phyloP scores from a whole-genome alignment of 768 basidiomycete genomes.

The Tulasnella sp. region DNA sequence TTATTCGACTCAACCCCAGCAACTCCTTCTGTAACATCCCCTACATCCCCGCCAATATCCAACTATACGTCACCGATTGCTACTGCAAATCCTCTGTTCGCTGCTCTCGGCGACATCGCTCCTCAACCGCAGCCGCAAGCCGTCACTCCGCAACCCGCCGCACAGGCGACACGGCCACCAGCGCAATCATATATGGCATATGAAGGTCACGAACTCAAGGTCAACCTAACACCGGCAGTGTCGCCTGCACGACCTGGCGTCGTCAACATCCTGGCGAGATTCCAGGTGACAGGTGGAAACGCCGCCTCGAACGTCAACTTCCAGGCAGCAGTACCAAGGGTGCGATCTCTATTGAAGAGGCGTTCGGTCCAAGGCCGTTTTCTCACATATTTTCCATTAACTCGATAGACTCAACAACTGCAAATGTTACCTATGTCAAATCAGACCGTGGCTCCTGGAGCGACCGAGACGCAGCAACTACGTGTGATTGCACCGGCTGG shows the following conservation, averaged over 20 bases:
- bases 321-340: conserved; percentile 97
- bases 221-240: conserved; percentile 84
- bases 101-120: conserved; percentile 23
- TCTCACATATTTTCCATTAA: background rate
- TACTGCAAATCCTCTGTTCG: conserved; percentile 27
- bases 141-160: conserved; percentile 29
- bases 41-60: conserved; percentile 28
- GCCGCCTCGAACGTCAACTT: conserved; percentile 67
- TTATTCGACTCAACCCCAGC: conserved; percentile 59
- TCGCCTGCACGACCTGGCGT: conserved; percentile 75
- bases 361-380: background rate
- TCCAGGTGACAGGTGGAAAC: conserved; percentile 56
- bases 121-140: conserved; percentile 14
- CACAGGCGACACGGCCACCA: conserved; percentile 41
- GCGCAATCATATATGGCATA: conserved; percentile 77
- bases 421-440: conserved; percentile 98
- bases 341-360: conserved; percentile 28
- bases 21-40: conserved; percentile 33
- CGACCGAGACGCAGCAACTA: conserved; percentile 91
- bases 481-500: conserved; percentile 80
- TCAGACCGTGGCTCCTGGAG: conserved; percentile 64
- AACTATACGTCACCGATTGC: conserved; percentile 30
- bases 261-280: conserved; percentile 82
- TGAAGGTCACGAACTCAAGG: conserved; percentile 81
- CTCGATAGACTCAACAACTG: conserved; percentile 76